phyloP scores from a whole-genome alignment of 2,329 filamentous ascomycete species.

The Colletotrichum sp. region DNA sequence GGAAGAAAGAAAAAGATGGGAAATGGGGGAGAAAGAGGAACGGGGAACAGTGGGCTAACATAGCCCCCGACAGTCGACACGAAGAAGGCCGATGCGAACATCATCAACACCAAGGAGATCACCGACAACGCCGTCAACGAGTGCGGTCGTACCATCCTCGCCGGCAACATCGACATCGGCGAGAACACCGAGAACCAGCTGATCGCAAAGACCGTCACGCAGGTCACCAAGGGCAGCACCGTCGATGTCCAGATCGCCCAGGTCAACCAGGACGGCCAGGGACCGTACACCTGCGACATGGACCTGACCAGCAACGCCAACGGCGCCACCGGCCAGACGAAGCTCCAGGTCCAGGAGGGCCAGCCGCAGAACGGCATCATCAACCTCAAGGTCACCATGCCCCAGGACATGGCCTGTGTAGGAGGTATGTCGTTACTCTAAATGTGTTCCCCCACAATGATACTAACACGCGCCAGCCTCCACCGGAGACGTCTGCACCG shows the following conservation, averaged over 20 bases:
- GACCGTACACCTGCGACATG: conserved; percentile 60
- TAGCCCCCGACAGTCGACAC: conserved; percentile 63
- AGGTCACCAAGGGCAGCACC: conserved; percentile 50
- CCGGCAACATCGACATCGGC: conserved; percentile 67
- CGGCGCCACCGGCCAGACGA: conserved; percentile 48
- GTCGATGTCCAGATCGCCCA: conserved; percentile 58
- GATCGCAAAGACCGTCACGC: conserved; percentile 49
- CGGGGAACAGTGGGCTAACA: conserved; percentile 47
- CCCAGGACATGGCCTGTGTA: conserved; percentile 51
- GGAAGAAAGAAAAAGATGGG: background rate
- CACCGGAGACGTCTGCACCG: conserved; percentile 63
- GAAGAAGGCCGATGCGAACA: conserved; percentile 68
- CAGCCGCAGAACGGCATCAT: conserved; percentile 61
- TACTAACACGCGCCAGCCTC: conserved; percentile 40
- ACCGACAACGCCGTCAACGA: conserved; percentile 57
- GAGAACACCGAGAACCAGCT: conserved; percentile 60
- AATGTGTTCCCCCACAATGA: background rate
- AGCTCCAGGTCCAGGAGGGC: conserved; percentile 58
- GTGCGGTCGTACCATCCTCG: conserved; percentile 66
- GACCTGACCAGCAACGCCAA: conserved; percentile 52
- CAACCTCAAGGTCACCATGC: conserved; percentile 60
- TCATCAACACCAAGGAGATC: conserved; percentile 65
- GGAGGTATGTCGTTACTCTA: conserved; percentile 41
- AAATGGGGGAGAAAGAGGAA: background rate
- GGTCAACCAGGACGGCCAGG: conserved; percentile 57